Percentiles rank a stretch among this genome's conserved stretches.
Evolutionary conservation across 768 basidiomycete species (phyloP).

Genomic region (Hysterangium stoloniferum): DNA sequence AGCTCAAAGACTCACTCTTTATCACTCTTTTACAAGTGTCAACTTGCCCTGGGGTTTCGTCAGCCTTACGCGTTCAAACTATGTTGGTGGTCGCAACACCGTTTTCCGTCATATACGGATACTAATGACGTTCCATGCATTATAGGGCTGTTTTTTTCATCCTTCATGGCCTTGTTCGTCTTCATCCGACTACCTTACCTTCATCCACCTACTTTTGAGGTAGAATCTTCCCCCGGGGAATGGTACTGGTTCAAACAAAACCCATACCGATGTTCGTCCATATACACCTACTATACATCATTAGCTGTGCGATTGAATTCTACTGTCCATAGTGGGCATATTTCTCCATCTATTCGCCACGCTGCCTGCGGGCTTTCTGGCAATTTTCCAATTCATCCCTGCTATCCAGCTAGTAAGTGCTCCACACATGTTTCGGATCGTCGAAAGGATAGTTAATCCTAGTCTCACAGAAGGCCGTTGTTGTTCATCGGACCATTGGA

Average conservation of each 20-base stretch:
- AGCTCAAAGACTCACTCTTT: neutral
- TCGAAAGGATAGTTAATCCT: neutral
- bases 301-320: neutral
- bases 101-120: neutral
- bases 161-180: neutral
- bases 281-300: neutral
- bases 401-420: conserved; percentile 5
- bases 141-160: conserved; percentile 1
- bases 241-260: conserved; percentile 7
- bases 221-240: conserved; percentile 4
- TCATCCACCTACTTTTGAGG: conserved; percentile 4
- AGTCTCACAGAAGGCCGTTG: neutral
- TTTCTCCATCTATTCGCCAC: conserved; percentile 3
- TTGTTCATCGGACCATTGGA: neutral
- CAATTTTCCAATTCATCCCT: conserved; percentile 8
- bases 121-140: neutral
- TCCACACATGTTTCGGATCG: neutral
- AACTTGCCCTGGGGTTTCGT: conserved; percentile 2
- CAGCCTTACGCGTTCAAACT: conserved; percentile 1
- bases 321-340: conserved; percentile 2
- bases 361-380: conserved; percentile 4
- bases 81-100: neutral
- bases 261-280: conserved; percentile 3
- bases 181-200: conserved; percentile 1
- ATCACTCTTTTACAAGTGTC: conserved; percentile 3